A percentile compares a stretch with the other conserved stretches of the same genome.
Conservation (phyloP, 1,139 yeast species). For the Geotrichum phurueaensis region DNA sequence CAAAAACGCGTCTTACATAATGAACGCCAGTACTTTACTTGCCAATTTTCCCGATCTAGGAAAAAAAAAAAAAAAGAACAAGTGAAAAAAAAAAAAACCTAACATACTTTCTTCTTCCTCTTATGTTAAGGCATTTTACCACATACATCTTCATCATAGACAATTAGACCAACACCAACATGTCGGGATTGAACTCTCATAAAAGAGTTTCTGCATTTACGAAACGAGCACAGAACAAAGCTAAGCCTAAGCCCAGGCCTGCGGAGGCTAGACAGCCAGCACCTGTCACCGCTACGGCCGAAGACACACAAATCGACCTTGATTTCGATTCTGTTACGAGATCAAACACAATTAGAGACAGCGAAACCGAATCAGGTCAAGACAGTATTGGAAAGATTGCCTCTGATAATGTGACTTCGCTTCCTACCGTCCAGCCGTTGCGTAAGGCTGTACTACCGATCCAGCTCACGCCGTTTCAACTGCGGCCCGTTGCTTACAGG, state of each 20-base stretch:
- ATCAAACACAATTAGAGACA: background rate
- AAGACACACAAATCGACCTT: background rate
- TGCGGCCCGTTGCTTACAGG: constrained; percentile 88
- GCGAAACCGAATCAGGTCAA: background rate
- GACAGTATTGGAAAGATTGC: background rate
- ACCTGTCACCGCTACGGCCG: background rate
- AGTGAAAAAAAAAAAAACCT: background rate
- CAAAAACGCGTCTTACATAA: background rate
- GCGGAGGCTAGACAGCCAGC: background rate
- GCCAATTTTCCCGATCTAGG: background rate
- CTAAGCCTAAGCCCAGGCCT: background rate
- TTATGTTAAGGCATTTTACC: background rate
- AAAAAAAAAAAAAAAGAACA: background rate
- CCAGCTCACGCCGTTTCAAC: constrained; percentile 66
- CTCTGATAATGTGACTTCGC: background rate
- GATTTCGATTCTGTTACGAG: background rate
- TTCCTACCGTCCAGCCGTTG: background rate
- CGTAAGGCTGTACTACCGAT: constrained; percentile 53
- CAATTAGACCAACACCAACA: background rate
- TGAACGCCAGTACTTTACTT: background rate
- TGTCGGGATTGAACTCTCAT: constrained; percentile 2
- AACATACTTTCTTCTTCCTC: background rate
- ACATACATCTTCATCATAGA: background rate
- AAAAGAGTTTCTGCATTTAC: constrained; percentile 15
- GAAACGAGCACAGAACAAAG: constrained; percentile 8